Evolutionary conservation across 2,329 filamentous ascomycete species (phyloP).

Genomic region (Pezicula rhizophila): DNA sequence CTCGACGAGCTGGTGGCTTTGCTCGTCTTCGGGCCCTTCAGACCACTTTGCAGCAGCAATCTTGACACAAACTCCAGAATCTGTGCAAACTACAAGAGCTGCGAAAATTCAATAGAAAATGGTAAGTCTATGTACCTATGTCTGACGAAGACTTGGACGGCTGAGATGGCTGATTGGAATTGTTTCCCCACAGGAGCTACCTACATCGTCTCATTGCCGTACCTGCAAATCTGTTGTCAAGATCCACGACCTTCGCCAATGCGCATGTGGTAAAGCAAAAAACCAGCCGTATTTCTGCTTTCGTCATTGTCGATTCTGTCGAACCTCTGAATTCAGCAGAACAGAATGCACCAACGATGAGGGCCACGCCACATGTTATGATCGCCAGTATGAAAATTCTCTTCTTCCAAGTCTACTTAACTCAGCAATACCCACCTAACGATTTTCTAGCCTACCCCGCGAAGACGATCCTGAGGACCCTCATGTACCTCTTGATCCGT

Average conservation of each 20-base stretch:
- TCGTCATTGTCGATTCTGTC: constrained; percentile 4
- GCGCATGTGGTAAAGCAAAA: not conserved
- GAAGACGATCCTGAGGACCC: constrained; percentile 4
- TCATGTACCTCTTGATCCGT: constrained; percentile 1
- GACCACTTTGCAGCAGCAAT: too few species aligned
- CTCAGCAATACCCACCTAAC: too few species aligned
- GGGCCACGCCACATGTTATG: constrained; percentile 2
- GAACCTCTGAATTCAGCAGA: constrained; percentile 2
- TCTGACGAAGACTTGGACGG: not conserved
- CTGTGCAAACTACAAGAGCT: not conserved
- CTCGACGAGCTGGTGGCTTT: too few species aligned
- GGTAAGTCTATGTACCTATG: not conserved
- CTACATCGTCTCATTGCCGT: not conserved
- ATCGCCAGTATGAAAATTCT: not conserved
- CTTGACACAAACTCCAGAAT: too few species aligned
- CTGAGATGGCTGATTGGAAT: not conserved
- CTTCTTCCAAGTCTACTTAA: too few species aligned
- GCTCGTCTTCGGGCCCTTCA: too few species aligned
- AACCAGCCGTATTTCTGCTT: not conserved
- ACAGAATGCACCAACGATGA: not conserved
- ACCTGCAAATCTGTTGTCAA: constrained; percentile 1
- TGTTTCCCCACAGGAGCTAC: not conserved
- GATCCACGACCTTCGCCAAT: constrained; percentile 3
- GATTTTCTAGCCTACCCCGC: not conserved
- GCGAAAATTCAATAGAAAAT: not conserved